Evolutionary conservation across 805 yeast species (phyloP).

Genomic region (Yarrowia bubula): DNA sequence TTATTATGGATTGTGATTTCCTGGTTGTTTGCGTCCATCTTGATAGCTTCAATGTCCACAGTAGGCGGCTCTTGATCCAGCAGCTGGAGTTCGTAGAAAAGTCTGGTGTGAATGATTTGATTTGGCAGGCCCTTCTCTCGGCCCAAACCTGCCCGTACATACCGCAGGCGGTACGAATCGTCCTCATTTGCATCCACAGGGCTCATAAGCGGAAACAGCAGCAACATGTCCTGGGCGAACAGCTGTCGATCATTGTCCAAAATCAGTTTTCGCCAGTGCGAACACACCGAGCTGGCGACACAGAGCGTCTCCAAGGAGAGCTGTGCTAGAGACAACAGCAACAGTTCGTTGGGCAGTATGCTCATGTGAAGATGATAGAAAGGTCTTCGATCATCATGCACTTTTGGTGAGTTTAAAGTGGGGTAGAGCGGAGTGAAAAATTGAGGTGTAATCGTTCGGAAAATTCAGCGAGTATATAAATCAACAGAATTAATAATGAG

Average conservation of each 20-base stretch:
- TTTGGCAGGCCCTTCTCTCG: neutral
- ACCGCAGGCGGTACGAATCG: neutral
- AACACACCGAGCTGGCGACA: neutral
- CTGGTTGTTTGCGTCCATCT: neutral
- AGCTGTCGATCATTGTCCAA: neutral
- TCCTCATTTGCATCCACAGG: neutral
- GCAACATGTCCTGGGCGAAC: neutral
- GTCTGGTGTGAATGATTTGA: constrained; percentile 8
- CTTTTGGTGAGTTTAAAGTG: constrained; percentile 3
- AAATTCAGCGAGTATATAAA: no score
- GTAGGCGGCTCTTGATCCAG: constrained; percentile 9
- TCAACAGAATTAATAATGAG: no score
- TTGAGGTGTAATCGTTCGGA: no score
- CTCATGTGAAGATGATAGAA: neutral
- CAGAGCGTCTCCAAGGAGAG: neutral
- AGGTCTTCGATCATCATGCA: neutral
- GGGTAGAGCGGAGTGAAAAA: neutral
- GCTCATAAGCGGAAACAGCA: constrained; percentile 4
- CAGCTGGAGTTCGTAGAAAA: constrained; percentile 4
- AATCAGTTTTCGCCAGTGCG: neutral
- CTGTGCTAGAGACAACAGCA: constrained; percentile 11
- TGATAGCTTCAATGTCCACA: neutral
- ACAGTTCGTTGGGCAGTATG: constrained; percentile 6
- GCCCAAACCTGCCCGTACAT: neutral
- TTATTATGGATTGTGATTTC: neutral